These are phyloP conservation scores for Naganishia sp. DNA, from an alignment of 1,284 basidiomycete species.

Conservation along the genomic window DNA sequence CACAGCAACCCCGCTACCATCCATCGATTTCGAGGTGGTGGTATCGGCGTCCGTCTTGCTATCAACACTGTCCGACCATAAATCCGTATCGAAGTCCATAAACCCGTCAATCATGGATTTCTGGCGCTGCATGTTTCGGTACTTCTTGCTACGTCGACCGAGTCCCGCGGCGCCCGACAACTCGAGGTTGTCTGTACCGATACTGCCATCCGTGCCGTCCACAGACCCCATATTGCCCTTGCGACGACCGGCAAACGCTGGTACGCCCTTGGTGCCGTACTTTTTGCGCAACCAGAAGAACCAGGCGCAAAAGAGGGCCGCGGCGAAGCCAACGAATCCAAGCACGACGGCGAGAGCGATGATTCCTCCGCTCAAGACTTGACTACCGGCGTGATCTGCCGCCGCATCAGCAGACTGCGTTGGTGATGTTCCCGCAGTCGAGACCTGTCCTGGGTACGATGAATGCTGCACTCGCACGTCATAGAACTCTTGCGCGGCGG, in stretches of 20 bases:
- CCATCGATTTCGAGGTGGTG: conserved; percentile 21
- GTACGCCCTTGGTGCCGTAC: conserved; percentile 43
- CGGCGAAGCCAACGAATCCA: conserved; percentile 49
- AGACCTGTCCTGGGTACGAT: conserved; percentile 21
- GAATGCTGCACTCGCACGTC: conserved; percentile 45
- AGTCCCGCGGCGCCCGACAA: conserved; percentile 3
- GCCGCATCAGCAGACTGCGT: conserved; percentile 10
- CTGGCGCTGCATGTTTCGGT: conserved; percentile 45
- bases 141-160: conserved; percentile 43
- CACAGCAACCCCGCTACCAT: conserved; percentile 9
- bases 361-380: conserved; percentile 44
- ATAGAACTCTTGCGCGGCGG: conserved; percentile 51
- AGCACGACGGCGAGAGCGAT: conserved; percentile 46
- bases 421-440: conserved; percentile 2
- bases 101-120: conserved; percentile 53
- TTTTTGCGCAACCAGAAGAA: conserved; percentile 51
- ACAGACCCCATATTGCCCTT: conserved; percentile 12
- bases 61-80: conserved; percentile 36
- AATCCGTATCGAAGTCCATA: conserved; percentile 48
- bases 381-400: conserved; percentile 24
- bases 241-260: conserved; percentile 33
- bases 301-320: conserved; percentile 49
- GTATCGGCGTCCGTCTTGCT: conserved; percentile 21
- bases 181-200: conserved; percentile 19
- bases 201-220: conserved; percentile 8